Evolutionary conservation across 225 moss, liverwort and hornwort species (phyloP).

Genomic region (Rhytidiadelphus loreus): DNA sequence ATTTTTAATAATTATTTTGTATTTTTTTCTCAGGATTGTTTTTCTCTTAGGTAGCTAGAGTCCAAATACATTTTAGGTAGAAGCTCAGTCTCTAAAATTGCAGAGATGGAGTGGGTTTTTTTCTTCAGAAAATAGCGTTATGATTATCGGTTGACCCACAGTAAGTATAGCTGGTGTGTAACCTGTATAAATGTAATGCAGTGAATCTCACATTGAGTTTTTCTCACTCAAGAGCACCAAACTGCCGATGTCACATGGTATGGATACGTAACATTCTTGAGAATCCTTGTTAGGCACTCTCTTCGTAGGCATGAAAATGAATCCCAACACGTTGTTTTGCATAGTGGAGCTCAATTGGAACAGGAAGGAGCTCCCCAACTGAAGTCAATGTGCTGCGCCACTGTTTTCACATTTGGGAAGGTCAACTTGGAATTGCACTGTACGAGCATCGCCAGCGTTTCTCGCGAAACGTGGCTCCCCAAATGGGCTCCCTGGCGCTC

Average conservation of each 20-base stretch:
- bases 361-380: not conserved
- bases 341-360: not conserved
- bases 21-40: not conserved
- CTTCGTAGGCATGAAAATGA: not conserved
- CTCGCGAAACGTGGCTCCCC: too few relatives aligned
- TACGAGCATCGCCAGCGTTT: too few relatives aligned
- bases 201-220: slow-evolving; percentile 19
- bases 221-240: not conserved
- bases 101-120: slow-evolving; percentile 14
- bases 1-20: not conserved
- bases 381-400: not conserved
- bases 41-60: not conserved
- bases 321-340: not conserved
- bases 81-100: slow-evolving; percentile 22
- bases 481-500: too few relatives aligned
- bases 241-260: not conserved
- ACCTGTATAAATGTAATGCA: slow-evolving; percentile 23
- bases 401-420: not conserved
- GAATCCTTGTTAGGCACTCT: not conserved
- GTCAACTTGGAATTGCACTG: not conserved
- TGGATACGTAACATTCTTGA: not conserved
- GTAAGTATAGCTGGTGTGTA: slow-evolving; percentile 9
- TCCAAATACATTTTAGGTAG: not conserved
- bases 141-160: not conserved
- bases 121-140: not conserved